Evolutionary conservation across 192 early-diverging fungal species (phyloP), one percentile per base, ranked within the genome.

Genomic region (Podila minutissima): DNA sequence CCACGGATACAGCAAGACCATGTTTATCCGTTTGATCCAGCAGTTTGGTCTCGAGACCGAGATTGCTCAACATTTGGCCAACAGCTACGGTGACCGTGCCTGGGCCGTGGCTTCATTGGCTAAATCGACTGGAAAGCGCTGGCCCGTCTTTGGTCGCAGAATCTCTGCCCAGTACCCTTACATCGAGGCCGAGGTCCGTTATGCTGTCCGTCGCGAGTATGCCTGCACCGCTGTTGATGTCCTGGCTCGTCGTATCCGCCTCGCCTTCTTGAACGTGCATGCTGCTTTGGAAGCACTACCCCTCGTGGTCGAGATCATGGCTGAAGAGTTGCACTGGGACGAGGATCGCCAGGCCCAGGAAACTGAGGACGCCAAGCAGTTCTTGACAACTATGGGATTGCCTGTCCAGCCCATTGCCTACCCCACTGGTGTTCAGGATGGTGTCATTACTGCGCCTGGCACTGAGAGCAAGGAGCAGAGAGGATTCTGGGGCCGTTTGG

Each of bases 21-120:
- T 97, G 95, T 99, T 96, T 63, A 95, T 99, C 76, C 95, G 95
- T 71, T 87, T 99, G 7, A 94, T 97, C 72, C 97, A 99, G 87
- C 94, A 92, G 82, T 97, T 96, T 89, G 96, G 96, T 59, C 85
- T 99, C 53, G 97, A 99, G 77, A 91, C 93, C 0, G 94, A 95
- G 60, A 90, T 97, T 29, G 97, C 97, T 59, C 89, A 93, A 82
- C 96, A 97, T 84, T 82, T 99, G 62, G 86, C 93, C 38, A 92
- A 93, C 79, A 93, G 93, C 85, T 99, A 99, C 81, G 97, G 97
- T 64, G 95, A 96, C 82, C 92, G 95, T 65, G 95, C 96, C 17
- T 98, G 95, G 95, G 92, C 87, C n/a, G 96, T 99, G 41, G 96
- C 95, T 8, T 86, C 92, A 7, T 83, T 98, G 67, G 93, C 94